Percentiles rank a stretch among this genome's conserved stretches.
These are phyloP conservation scores for Cyamopsis tetragonoloba DNA, from an alignment of 306 rosid genomes.

Conservation along the genomic window DNA sequence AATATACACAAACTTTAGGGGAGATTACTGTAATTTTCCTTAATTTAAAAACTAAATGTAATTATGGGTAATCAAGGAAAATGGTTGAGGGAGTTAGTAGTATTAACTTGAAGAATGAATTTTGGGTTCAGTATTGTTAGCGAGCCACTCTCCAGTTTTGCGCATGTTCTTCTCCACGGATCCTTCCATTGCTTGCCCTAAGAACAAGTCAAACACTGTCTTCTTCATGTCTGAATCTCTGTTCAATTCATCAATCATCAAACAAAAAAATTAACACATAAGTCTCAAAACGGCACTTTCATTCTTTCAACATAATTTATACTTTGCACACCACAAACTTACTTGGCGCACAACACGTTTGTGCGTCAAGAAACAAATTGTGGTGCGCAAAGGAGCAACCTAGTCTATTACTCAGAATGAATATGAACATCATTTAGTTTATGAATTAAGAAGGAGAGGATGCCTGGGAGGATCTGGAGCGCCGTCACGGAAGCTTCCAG, in stretches of 20 bases:
- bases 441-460: not conserved
- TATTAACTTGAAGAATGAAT: conserved; percentile 35
- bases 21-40: too few species aligned
- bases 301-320: too few species aligned
- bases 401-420: too few species aligned
- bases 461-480: conserved; percentile 44
- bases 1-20: too few species aligned
- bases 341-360: too few species aligned
- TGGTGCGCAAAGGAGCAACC: too few species aligned
- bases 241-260: not conserved
- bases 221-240: conserved; percentile 49
- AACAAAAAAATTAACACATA: not conserved
- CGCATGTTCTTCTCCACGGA: conserved; percentile 63
- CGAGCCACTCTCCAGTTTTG: conserved; percentile 72
- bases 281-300: too few species aligned
- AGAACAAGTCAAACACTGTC: conserved; percentile 46
- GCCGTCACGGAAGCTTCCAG: conserved; percentile 78
- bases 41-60: too few species aligned
- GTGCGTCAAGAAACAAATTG: too few species aligned
- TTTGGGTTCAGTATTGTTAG: conserved; percentile 37
- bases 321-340: too few species aligned
- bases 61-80: too few species aligned
- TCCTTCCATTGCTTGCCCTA: conserved; percentile 51
- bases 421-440: too few species aligned
- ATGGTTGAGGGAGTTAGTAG: not conserved